phyloP scores from a whole-genome alignment of 305 asterid genomes.

The Rubia occidens region DNA sequence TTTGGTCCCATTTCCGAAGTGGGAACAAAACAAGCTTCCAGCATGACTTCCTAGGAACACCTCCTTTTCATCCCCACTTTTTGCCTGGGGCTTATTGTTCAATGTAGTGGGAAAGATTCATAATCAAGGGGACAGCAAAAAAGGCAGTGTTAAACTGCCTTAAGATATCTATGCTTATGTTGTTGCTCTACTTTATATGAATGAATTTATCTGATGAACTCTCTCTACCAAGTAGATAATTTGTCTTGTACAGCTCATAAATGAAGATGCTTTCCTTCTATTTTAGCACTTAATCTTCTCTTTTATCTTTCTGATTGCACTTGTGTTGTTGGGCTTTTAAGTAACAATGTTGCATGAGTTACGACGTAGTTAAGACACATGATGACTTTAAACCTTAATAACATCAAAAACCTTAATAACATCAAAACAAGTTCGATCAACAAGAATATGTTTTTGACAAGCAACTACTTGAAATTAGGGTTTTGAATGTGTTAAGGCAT shows the following conservation, averaged over 20 bases:
- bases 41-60: slow-evolving; percentile 28
- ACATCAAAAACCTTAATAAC: neutral
- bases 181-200: slow-evolving; percentile 17
- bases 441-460: neutral
- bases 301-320: neutral
- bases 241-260: slow-evolving; percentile 20
- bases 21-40: slow-evolving; percentile 26
- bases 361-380: neutral
- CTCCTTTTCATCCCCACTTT: slow-evolving; percentile 33
- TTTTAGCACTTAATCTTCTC: neutral
- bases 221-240: slow-evolving; percentile 13
- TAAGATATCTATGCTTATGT: slow-evolving; percentile 34
- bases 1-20: slow-evolving; percentile 14
- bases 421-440: neutral
- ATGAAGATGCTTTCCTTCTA: slow-evolving; percentile 17
- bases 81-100: slow-evolving; percentile 40
- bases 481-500: neutral
- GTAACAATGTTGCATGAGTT: neutral
- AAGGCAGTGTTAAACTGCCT: slow-evolving; percentile 31
- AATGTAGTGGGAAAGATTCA: slow-evolving; percentile 30
- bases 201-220: slow-evolving; percentile 25
- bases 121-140: slow-evolving; percentile 24
- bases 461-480: neutral
- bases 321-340: neutral
- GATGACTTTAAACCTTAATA: neutral